Evolutionary conservation across 2,329 filamentous ascomycete genomes (phyloP).

Genomic region (Verticillium isaacii): DNA sequence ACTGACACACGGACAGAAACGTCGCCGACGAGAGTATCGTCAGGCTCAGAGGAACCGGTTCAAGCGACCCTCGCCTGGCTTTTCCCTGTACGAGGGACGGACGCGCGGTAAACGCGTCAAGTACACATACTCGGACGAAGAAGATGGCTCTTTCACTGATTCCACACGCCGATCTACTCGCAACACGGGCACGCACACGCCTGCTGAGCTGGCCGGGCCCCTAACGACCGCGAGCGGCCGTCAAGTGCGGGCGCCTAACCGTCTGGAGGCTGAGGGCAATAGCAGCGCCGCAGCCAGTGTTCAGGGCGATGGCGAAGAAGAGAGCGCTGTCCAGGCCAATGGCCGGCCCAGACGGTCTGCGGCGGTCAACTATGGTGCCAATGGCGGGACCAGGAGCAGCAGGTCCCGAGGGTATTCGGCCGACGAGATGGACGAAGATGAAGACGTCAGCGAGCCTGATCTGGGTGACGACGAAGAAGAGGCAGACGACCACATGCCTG

Average conservation of each 20-base stretch:
- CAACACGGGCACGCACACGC: conserved; percentile 69
- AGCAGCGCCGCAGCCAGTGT: conserved; percentile 42
- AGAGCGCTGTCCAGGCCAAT: conserved; percentile 31
- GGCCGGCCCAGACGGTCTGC: conserved; percentile 48
- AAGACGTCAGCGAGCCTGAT: conserved; percentile 68
- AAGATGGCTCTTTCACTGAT: conserved; percentile 65
- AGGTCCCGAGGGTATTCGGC: conserved; percentile 26
- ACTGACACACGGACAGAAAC: conserved; percentile 57
- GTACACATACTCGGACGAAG: conserved; percentile 92
- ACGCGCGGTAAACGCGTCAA: conserved; percentile 94
- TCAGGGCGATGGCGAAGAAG: conserved; percentile 37
- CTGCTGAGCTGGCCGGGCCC: conserved; percentile 58
- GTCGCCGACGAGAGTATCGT: conserved; percentile 87
- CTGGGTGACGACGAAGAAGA: conserved; percentile 73
- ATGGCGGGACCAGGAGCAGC: conserved; percentile 33
- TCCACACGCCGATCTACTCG: conserved; percentile 65
- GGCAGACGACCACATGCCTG: conserved; percentile 60
- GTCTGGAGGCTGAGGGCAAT: conserved; percentile 58
- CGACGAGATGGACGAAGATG: conserved; percentile 54
- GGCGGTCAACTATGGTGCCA: conserved; percentile 43
- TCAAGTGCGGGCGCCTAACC: conserved; percentile 67
- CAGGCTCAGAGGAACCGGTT: conserved; percentile 82
- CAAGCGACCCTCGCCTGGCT: conserved; percentile 78
- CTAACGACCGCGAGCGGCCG: conserved; percentile 80
- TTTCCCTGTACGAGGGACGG: conserved; percentile 91